Evolutionary conservation across 2,329 filamentous ascomycete species (phyloP).

Genomic region (Hysterium pulicare): DNA sequence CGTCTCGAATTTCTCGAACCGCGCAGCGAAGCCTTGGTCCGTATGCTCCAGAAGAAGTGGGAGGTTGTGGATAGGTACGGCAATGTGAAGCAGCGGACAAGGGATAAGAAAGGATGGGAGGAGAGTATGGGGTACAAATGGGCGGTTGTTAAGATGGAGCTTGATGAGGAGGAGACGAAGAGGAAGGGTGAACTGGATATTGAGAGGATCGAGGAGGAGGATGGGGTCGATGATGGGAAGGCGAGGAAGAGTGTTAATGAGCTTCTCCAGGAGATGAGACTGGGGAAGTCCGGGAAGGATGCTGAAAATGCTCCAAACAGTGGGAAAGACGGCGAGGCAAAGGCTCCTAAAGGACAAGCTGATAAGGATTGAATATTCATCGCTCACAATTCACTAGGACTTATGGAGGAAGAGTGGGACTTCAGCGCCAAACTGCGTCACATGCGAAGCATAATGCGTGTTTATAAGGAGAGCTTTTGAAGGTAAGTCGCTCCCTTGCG

Average conservation of each 20-base stretch:
- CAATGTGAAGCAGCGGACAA: conserved; percentile 10
- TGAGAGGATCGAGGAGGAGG: conserved; percentile 7
- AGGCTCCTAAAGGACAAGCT: too few species aligned
- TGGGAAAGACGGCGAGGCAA: background rate
- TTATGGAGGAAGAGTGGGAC: too few species aligned
- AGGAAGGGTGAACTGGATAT: conserved; percentile 16
- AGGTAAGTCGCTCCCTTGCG: too few species aligned
- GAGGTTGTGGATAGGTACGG: conserved; percentile 11
- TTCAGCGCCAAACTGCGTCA: too few species aligned
- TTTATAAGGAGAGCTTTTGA: too few species aligned
- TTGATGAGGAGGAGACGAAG: conserved; percentile 17
- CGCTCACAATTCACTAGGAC: too few species aligned
- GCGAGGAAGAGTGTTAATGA: conserved; percentile 24
- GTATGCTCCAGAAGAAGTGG: conserved; percentile 31
- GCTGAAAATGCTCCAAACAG: background rate
- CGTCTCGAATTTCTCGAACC: conserved; percentile 19
- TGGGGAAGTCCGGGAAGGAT: conserved; percentile 6
- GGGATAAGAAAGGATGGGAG: conserved; percentile 17
- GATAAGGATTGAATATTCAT: background rate
- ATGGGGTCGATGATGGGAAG: background rate
- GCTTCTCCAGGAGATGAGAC: conserved; percentile 20
- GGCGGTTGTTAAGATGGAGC: conserved; percentile 29
- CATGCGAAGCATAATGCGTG: too few species aligned
- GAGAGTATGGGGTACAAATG: conserved; percentile 20
- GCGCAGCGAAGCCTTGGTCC: conserved; percentile 14